Conservation (phyloP, 768 basidiomycete genomes). For the Amanita inopinata region DNA sequence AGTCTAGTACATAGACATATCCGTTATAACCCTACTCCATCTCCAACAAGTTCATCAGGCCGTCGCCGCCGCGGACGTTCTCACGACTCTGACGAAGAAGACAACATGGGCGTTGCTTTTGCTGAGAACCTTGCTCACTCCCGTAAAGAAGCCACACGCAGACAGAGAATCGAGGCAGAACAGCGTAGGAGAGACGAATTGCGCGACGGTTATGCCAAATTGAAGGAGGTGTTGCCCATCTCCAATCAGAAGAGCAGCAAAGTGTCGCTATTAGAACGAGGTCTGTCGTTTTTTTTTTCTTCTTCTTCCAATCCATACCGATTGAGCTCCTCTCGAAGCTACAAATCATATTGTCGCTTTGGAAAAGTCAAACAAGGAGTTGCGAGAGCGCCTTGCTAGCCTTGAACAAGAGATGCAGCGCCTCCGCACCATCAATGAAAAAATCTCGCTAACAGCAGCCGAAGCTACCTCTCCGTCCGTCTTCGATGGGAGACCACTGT, state of each 20-base stretch:
- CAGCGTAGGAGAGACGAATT: conserved; percentile 83
- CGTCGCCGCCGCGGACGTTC: conserved; percentile 62
- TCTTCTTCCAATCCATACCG: conserved; percentile 10
- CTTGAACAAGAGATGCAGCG: conserved; percentile 63
- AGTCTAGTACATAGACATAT: conserved; percentile 67
- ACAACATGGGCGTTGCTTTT: conserved; percentile 56
- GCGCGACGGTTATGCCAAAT: conserved; percentile 79
- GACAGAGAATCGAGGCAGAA: conserved; percentile 84
- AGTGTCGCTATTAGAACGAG: conserved; percentile 80
- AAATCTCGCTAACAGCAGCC: conserved; percentile 60
- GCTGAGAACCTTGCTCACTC: conserved; percentile 67
- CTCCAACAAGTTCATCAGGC: conserved; percentile 65
- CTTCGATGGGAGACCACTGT: conserved; percentile 44
- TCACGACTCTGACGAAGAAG: conserved; percentile 72
- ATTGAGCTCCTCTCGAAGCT: conserved; percentile 36
- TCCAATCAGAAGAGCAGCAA: conserved; percentile 91
- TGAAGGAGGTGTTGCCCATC: conserved; percentile 80
- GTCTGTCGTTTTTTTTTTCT: conserved; percentile 29
- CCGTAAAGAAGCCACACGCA: conserved; percentile 75
- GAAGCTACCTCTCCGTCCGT: conserved; percentile 48
- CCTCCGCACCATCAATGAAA: conserved; percentile 71
- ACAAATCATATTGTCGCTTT: conserved; percentile 70
- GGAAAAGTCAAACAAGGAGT: conserved; percentile 62
- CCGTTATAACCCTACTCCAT: conserved; percentile 77
- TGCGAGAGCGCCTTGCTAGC: conserved; percentile 56